phyloP scores from a whole-genome alignment of 805 yeast species.

The Spathaspora hagerdaliae region DNA sequence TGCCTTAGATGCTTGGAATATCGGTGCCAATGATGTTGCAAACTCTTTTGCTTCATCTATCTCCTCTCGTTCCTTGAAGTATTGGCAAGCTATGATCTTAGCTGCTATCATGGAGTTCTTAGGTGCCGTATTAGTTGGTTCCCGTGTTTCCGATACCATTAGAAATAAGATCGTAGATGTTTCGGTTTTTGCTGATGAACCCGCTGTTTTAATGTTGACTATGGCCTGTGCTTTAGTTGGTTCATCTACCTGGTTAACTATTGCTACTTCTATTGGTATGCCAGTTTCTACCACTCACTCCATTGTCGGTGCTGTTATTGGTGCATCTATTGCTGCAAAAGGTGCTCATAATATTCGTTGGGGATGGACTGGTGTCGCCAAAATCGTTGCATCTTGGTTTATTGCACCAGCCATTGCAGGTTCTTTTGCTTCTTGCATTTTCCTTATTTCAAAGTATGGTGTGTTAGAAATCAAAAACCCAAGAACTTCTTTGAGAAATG shows the following conservation, averaged over 20 bases:
- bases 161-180: conserved; percentile 60
- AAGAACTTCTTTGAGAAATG: conserved; percentile 45
- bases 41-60: conserved; percentile 77
- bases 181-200: conserved; percentile 44
- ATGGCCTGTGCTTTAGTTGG: conserved; percentile 77
- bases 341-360: conserved; percentile 59
- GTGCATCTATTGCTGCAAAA: conserved; percentile 69
- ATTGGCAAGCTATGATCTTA: conserved; percentile 73
- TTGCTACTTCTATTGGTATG: conserved; percentile 65
- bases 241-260: conserved; percentile 63
- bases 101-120: conserved; percentile 70
- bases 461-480: conserved; percentile 57
- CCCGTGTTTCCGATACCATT: conserved; percentile 71
- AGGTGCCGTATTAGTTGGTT: conserved; percentile 72
- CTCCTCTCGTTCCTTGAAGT: conserved; percentile 62
- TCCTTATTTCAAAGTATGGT: conserved; percentile 53
- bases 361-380: conserved; percentile 76
- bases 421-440: conserved; percentile 52
- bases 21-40: conserved; percentile 81
- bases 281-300: conserved; percentile 85
- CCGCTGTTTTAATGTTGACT: conserved; percentile 69
- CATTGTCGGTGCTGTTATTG: conserved; percentile 71
- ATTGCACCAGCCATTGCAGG: conserved; percentile 75
- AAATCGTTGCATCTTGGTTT: conserved; percentile 76
- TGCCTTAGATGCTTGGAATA: conserved; percentile 73